Conservation (phyloP, 2,329 filamentous ascomycete species). For the Cytospora piceae region DNA sequence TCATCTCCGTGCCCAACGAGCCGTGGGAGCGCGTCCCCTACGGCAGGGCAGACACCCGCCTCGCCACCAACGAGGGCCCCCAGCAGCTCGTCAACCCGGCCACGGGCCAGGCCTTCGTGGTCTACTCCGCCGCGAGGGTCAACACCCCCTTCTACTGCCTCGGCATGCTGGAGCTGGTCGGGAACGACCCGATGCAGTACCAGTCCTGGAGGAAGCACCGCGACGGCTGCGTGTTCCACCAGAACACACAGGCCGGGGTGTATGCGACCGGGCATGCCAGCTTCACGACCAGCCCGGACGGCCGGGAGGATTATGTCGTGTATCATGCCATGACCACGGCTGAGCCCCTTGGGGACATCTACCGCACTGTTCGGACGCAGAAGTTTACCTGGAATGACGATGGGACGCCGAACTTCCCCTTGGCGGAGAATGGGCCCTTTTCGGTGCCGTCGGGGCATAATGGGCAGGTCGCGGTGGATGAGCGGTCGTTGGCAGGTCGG, state of each 20-base stretch:
- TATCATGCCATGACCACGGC: conserved; percentile 43
- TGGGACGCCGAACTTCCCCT: conserved; percentile 40
- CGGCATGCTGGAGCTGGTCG: conserved; percentile 42
- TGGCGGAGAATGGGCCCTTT: conserved; percentile 42
- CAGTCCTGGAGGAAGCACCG: conserved; percentile 42
- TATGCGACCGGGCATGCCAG: conserved; percentile 43
- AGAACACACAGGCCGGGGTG: conserved; percentile 39
- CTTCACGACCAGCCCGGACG: conserved; percentile 41
- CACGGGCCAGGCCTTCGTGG: conserved; percentile 43
- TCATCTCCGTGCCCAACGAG: conserved; percentile 41
- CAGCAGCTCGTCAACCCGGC: conserved; percentile 43
- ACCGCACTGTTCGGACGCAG: conserved; percentile 41
- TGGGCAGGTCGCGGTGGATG: conserved; percentile 19
- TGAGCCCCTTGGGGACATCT: conserved; percentile 39
- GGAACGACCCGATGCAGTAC: conserved; percentile 43
- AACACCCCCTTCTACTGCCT: conserved; percentile 45
- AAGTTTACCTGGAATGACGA: conserved; percentile 42
- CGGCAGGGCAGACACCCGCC: conserved; percentile 38
- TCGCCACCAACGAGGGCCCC: conserved; percentile 43
- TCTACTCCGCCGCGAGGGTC: conserved; percentile 44
- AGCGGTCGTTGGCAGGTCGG: conserved; percentile 31
- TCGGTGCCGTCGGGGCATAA: conserved; percentile 39
- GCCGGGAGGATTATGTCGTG: conserved; percentile 40
- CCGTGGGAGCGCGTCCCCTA: conserved; percentile 44
- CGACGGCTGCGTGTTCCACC: conserved; percentile 42